Conservation (phyloP, 768 basidiomycete species). For the Suillus bovinus region DNA sequence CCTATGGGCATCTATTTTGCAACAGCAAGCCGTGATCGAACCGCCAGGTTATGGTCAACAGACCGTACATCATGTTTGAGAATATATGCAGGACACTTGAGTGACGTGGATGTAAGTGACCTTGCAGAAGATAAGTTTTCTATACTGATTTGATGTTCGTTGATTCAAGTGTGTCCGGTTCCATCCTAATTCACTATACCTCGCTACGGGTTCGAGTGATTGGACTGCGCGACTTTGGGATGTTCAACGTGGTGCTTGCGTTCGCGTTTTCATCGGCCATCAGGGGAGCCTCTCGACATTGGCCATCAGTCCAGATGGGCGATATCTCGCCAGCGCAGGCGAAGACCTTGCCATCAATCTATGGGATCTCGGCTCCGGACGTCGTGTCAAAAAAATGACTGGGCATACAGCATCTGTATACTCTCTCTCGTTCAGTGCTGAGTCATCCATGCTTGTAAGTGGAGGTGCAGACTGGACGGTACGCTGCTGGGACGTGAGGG, state of each 20-base stretch:
- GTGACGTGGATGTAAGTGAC: conserved; percentile 90
- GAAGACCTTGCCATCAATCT: conserved; percentile 93
- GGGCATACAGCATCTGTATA: conserved; percentile 91
- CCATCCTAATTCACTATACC: conserved; percentile 96
- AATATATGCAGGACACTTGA: conserved; percentile 94
- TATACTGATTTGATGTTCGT: conserved; percentile 8
- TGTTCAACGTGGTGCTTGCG: conserved; percentile 91
- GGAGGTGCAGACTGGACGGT: conserved; percentile 96
- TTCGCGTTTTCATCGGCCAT: conserved; percentile 95
- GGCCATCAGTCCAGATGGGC: conserved; percentile 91
- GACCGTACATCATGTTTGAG: conserved; percentile 84
- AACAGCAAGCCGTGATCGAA: conserved; percentile 89
- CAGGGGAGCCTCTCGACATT: conserved; percentile 84
- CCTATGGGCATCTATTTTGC: conserved; percentile 99
- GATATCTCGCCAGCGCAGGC: conserved; percentile 89
- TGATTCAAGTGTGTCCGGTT: conserved; percentile 80
- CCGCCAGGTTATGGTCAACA: conserved; percentile 95
- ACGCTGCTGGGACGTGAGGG: conserved; percentile 96
- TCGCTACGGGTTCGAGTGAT: conserved; percentile 96
- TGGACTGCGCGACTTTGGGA: conserved; percentile 98
- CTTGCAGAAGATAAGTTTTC: conserved; percentile 2
- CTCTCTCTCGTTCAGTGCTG: conserved; percentile 88
- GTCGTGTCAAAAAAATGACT: conserved; percentile 93
- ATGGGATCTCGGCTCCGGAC: conserved; percentile 96
- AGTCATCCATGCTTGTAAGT: conserved; percentile 87